Evolutionary conservation across 108 stramenopile genomes (phyloP).

Genomic region (Skeletonema potamos): DNA sequence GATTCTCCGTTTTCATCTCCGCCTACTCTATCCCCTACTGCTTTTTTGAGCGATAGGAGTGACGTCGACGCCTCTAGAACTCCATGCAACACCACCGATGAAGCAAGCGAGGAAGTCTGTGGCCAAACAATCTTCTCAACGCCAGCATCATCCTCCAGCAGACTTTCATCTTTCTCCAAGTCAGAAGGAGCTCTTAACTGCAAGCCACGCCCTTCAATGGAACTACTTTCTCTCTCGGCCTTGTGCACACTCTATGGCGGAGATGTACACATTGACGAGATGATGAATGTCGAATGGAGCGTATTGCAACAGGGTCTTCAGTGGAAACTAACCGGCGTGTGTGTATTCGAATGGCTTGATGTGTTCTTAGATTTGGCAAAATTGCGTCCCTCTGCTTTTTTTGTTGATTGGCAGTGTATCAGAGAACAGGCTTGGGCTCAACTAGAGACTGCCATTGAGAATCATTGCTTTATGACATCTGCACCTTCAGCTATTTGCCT

Average conservation of each 20-base stretch:
- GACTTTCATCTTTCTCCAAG: not conserved
- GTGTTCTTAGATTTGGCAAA: conserved; percentile 1
- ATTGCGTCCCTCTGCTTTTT: not conserved
- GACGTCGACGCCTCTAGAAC: not conserved
- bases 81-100: not conserved
- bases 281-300: not conserved
- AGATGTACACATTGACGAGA: not conserved
- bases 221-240: not conserved
- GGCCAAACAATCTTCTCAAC: not conserved
- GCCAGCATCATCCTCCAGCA: not conserved
- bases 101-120: not conserved
- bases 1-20: not conserved
- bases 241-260: not conserved
- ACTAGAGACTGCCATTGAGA: not conserved
- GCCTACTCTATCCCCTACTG: not conserved
- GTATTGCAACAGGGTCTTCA: not conserved
- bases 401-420: not conserved
- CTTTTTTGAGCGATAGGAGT: not conserved
- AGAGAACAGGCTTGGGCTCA: not conserved
- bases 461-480: not conserved
- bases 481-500: not conserved
- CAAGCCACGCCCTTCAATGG: not conserved
- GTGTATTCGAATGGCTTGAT: not conserved
- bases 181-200: not conserved
- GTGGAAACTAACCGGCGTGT: not conserved